These are phyloP conservation scores for Nicotiana paniculata DNA, from an alignment of 257 asterid species.

Conservation along the genomic window DNA sequence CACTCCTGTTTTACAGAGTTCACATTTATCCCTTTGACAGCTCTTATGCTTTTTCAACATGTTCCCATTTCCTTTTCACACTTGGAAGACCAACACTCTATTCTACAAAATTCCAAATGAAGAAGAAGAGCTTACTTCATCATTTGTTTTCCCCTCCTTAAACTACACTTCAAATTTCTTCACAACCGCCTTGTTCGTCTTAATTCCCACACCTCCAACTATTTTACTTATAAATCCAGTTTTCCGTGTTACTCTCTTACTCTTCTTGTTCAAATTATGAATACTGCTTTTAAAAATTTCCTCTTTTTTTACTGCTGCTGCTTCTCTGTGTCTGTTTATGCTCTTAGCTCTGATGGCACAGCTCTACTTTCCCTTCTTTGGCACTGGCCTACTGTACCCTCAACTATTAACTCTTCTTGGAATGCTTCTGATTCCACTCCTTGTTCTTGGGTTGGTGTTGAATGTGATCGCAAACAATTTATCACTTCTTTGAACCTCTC, in stretches of 20 bases:
- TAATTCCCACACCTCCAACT: neutral
- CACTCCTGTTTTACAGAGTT: neutral
- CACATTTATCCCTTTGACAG: neutral
- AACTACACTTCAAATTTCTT: neutral
- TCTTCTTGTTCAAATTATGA: slow-evolving; percentile 17
- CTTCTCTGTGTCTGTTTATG: slow-evolving; percentile 17
- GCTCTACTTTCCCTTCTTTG: slow-evolving; percentile 51
- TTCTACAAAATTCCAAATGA: neutral
- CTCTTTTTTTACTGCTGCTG: slow-evolving; percentile 31
- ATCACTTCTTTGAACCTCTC: slow-evolving; percentile 45
- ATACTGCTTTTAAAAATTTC: slow-evolving; percentile 2
- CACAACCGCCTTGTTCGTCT: neutral
- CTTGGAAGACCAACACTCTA: neutral
- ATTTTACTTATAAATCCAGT: neutral
- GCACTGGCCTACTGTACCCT: slow-evolving; percentile 55
- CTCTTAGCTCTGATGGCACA: slow-evolving; percentile 50
- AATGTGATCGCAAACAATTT: slow-evolving; percentile 30
- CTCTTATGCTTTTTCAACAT: neutral
- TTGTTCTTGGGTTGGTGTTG: slow-evolving; percentile 77
- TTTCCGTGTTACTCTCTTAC: neutral
- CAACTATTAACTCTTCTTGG: slow-evolving; percentile 50
- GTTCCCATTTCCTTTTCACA: slow-evolving; percentile 3
- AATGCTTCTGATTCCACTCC: slow-evolving; percentile 72
- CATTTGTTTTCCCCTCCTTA: neutral
- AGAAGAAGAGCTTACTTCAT: too few relatives aligned